Evolutionary conservation across 805 yeast genomes (phyloP).

Genomic region (Wickerhamomyces rabaulensis): DNA sequence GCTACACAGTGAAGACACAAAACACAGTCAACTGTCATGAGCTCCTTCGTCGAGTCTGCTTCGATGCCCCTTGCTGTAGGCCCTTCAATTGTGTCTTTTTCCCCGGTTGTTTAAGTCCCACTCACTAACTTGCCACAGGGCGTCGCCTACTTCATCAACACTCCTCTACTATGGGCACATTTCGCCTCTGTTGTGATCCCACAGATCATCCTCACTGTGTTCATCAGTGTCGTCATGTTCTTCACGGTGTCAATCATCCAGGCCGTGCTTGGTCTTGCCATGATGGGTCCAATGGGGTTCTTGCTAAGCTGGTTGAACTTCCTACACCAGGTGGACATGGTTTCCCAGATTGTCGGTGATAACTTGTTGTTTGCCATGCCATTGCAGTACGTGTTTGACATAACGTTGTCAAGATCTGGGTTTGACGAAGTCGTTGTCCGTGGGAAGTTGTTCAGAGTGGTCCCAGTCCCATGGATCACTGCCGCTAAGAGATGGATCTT

Average conservation of each 20-base stretch:
- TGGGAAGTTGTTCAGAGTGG: not conserved
- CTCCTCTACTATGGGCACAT: conserved; percentile 2
- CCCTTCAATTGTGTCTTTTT: not conserved
- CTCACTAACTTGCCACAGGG: not conserved
- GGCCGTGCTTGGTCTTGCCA: not conserved
- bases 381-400: not conserved
- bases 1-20: no score
- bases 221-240: not conserved
- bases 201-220: not conserved
- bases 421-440: conserved; percentile 1
- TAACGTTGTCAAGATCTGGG: not conserved
- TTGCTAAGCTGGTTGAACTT: not conserved
- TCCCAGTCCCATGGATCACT: not conserved
- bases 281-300: not conserved
- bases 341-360: not conserved
- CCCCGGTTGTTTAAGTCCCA: not conserved
- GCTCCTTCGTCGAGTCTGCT: not conserved
- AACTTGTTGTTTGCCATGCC: not conserved
- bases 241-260: not conserved
- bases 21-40: not conserved
- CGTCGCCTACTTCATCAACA: not conserved
- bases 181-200: conserved; percentile 1
- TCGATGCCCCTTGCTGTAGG: not conserved
- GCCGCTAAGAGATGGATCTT: not conserved
- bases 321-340: not conserved